phyloP scores from a whole-genome alignment of 2,329 filamentous ascomycete species.

The Penicillium hordei region DNA sequence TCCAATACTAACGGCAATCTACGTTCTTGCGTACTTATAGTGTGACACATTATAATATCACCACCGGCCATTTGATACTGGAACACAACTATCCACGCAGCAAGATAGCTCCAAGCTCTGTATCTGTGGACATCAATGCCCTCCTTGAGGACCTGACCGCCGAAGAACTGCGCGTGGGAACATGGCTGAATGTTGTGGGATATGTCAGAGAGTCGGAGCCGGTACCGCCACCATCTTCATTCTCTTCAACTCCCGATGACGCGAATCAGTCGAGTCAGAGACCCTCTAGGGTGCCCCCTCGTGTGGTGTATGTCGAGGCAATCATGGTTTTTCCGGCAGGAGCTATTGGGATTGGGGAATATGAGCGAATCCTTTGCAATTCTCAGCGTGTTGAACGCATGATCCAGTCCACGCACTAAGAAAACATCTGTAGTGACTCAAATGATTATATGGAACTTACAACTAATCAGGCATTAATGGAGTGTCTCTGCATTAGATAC shows the following conservation, averaged over 20 bases:
- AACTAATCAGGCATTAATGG: neutral
- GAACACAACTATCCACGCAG: slow-evolving; percentile 61
- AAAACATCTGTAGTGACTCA: neutral
- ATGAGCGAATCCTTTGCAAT: slow-evolving; percentile 61
- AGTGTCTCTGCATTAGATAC: slow-evolving; percentile 5
- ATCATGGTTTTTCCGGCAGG: slow-evolving; percentile 76
- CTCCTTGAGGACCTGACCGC: slow-evolving; percentile 65
- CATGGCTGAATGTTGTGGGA: slow-evolving; percentile 87
- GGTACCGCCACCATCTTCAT: slow-evolving; percentile 10
- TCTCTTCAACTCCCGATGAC: slow-evolving; percentile 16
- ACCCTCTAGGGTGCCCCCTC: slow-evolving; percentile 7
- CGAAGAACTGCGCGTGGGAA: slow-evolving; percentile 67
- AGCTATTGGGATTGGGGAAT: slow-evolving; percentile 67
- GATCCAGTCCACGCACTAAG: slow-evolving; percentile 17
- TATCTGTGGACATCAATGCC: slow-evolving; percentile 69
- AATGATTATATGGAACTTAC: neutral
- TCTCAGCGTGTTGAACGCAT: slow-evolving; percentile 36
- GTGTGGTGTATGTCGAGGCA: slow-evolving; percentile 64
- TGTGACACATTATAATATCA: slow-evolving; percentile 58
- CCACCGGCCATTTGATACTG: slow-evolving; percentile 63
- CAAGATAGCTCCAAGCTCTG: slow-evolving; percentile 46
- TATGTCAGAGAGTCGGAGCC: slow-evolving; percentile 57
- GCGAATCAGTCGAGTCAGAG: slow-evolving; percentile 3
- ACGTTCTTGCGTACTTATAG: slow-evolving; percentile 42
- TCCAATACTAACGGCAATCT: neutral